A percentile compares a stretch with the other conserved stretches of the same genome.
These are phyloP conservation scores for Candida ulmi DNA, from an alignment of 805 yeast genomes.

Conservation along the genomic window DNA sequence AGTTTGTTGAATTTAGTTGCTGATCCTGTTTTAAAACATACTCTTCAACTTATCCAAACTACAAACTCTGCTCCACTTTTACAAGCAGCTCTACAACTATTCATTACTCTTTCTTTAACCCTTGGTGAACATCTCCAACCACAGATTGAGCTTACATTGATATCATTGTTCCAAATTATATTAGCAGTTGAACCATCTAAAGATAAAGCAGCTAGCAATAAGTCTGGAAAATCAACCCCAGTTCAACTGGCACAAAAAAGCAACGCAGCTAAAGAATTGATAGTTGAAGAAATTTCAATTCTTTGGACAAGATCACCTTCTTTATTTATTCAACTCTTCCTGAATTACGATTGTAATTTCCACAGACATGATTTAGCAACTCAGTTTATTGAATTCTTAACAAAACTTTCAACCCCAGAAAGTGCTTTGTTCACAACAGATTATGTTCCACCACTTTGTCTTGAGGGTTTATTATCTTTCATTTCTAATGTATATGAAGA, in stretches of 20 bases:
- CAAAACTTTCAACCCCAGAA: slow-evolving; percentile 80
- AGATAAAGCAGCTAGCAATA: slow-evolving; percentile 6
- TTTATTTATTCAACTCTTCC: slow-evolving; percentile 70
- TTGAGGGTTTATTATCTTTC: slow-evolving; percentile 78
- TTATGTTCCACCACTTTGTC: slow-evolving; percentile 87
- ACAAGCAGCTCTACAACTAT: slow-evolving; percentile 69
- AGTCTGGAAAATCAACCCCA: slow-evolving; percentile 27
- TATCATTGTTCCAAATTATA: slow-evolving; percentile 56
- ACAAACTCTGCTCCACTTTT: slow-evolving; percentile 68
- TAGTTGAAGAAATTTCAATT: slow-evolving; percentile 79
- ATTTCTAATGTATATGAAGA: slow-evolving; percentile 54
- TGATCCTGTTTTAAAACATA: slow-evolving; percentile 80
- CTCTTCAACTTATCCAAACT: slow-evolving; percentile 72
- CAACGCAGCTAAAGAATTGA: slow-evolving; percentile 59
- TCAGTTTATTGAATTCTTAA: slow-evolving; percentile 60
- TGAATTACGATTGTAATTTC: slow-evolving; percentile 85
- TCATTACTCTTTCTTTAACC: slow-evolving; percentile 65
- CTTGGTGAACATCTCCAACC: slow-evolving; percentile 62
- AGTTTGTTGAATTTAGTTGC: slow-evolving; percentile 62
- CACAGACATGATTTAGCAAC: slow-evolving; percentile 76
- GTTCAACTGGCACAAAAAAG: slow-evolving; percentile 23
- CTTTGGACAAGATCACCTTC: slow-evolving; percentile 77
- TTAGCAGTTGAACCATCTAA: slow-evolving; percentile 28
- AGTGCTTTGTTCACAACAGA: slow-evolving; percentile 75
- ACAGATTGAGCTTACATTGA: slow-evolving; percentile 73